A percentile compares a stretch with the other conserved stretches of the same genome.
Conservation (phyloP, 352 stramenopile genomes). For the Phytopythium delawarense region DNA sequence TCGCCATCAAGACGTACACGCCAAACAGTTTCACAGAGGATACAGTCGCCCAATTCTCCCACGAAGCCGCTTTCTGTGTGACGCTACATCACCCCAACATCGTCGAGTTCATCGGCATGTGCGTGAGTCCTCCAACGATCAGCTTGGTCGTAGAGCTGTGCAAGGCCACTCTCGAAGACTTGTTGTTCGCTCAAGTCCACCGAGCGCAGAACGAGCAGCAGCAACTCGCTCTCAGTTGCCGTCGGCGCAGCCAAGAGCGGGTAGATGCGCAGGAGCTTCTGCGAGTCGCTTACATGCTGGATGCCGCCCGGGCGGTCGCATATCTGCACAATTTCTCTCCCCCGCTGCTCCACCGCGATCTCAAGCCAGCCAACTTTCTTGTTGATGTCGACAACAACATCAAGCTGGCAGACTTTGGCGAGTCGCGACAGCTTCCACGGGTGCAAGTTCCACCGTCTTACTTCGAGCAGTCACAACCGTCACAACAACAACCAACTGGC, state of each 20-base stretch:
- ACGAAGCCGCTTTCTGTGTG: too few relatives aligned
- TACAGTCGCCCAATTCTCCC: too few relatives aligned
- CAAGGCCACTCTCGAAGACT: too few relatives aligned
- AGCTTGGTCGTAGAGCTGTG: too few relatives aligned
- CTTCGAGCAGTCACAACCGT: background rate
- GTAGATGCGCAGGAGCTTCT: slow-evolving; percentile 16
- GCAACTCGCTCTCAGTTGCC: background rate
- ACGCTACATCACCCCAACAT: too few relatives aligned
- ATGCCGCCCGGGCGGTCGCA: slow-evolving; percentile 48
- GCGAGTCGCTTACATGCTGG: slow-evolving; percentile 56
- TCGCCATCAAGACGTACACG: too few relatives aligned
- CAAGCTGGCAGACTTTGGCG: slow-evolving; percentile 69
- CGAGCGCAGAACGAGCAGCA: slow-evolving; percentile 3
- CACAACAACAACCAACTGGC: background rate
- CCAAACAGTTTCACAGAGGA: too few relatives aligned
- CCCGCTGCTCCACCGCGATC: slow-evolving; percentile 58
- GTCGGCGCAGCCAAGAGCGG: slow-evolving; percentile 20
- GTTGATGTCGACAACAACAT: slow-evolving; percentile 43
- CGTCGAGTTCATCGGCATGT: too few relatives aligned
- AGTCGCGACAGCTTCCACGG: slow-evolving; percentile 42
- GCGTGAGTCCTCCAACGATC: too few relatives aligned
- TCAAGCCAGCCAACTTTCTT: slow-evolving; percentile 67
- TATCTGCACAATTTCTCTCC: slow-evolving; percentile 67
- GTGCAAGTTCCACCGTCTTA: slow-evolving; percentile 1
- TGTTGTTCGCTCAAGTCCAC: background rate